Percentiles rank a stretch among this genome's conserved stretches.
These are phyloP conservation scores for Trichoderma sp. DNA, from an alignment of 2,329 filamentous ascomycete species.

Conservation along the genomic window DNA sequence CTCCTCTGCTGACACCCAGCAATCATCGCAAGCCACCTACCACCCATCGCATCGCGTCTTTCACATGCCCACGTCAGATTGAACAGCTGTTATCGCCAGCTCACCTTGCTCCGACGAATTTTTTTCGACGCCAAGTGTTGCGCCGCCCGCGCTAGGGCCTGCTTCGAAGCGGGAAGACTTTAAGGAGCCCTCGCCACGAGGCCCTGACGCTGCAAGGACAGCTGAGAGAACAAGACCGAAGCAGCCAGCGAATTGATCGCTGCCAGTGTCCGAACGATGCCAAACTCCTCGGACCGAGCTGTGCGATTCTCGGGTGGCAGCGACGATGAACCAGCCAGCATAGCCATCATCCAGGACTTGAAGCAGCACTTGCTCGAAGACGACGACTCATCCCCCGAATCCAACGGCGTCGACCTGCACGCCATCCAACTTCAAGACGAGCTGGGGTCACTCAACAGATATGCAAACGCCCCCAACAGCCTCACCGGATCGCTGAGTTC, in stretches of 20 bases:
- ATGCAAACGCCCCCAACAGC: slow-evolving; percentile 46
- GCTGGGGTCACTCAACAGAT: slow-evolving; percentile 49
- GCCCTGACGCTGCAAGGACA: neutral
- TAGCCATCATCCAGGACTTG: slow-evolving; percentile 49
- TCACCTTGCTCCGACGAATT: neutral
- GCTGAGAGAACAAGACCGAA: neutral
- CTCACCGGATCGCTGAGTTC: slow-evolving; percentile 51
- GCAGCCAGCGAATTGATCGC: neutral
- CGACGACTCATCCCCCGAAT: slow-evolving; percentile 38
- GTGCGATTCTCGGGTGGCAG: slow-evolving; percentile 58
- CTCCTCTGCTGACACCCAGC: neutral
- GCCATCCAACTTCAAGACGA: slow-evolving; percentile 55
- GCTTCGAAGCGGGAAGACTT: neutral
- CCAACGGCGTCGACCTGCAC: slow-evolving; percentile 49
- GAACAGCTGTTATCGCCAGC: neutral
- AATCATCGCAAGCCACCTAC: slow-evolving; percentile 1
- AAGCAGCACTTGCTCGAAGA: slow-evolving; percentile 41
- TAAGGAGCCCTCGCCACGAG: neutral
- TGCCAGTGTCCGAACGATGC: slow-evolving; percentile 36
- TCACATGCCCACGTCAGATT: neutral
- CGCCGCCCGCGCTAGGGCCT: slow-evolving; percentile 10
- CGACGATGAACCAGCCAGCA: slow-evolving; percentile 45
- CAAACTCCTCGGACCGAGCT: slow-evolving; percentile 58
- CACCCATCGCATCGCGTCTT: neutral
- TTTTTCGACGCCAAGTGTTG: neutral